phyloP scores from a whole-genome alignment of 306 rosid genomes.

The Alnus glutinosa region DNA sequence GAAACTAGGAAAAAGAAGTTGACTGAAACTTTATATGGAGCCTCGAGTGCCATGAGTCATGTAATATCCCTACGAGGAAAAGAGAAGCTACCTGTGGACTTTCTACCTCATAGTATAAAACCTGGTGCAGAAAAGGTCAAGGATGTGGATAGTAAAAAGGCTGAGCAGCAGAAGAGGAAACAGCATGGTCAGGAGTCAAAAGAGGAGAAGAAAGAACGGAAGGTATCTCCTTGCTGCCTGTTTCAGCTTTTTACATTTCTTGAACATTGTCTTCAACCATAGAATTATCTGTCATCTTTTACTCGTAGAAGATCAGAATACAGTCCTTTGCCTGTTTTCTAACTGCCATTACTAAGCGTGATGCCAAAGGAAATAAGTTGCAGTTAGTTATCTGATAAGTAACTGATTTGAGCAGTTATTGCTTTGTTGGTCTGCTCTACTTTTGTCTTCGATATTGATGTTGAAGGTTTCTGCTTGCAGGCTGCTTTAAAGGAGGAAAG shows the following conservation, averaged over 20 bases:
- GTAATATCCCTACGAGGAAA: conserved; percentile 73
- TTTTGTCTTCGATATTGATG: neutral
- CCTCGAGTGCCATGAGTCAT: conserved; percentile 48
- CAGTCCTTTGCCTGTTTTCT: neutral
- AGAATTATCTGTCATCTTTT: conserved; percentile 1
- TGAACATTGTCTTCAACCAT: conserved; percentile 12
- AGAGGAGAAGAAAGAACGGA: conserved; percentile 88
- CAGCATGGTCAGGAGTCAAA: conserved; percentile 73
- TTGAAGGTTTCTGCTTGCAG: conserved; percentile 34
- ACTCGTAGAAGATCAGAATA: conserved; percentile 1
- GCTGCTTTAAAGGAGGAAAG: conserved; percentile 83
- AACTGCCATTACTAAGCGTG: neutral
- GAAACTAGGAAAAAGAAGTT: conserved; percentile 71
- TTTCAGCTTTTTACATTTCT: conserved; percentile 4
- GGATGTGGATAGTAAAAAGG: conserved; percentile 35
- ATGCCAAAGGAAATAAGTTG: neutral
- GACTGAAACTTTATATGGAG: conserved; percentile 59
- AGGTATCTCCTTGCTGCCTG: conserved; percentile 48
- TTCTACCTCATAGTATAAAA: conserved; percentile 60
- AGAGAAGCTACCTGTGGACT: conserved; percentile 76
- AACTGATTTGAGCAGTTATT: neutral
- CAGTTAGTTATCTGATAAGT: conserved; percentile 1
- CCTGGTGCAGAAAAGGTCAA: conserved; percentile 50
- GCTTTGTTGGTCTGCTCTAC: neutral
- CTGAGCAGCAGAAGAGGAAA: conserved; percentile 64